Conservation (phyloP, 2,329 filamentous ascomycete species). For the Fusarium robinianum region DNA sequence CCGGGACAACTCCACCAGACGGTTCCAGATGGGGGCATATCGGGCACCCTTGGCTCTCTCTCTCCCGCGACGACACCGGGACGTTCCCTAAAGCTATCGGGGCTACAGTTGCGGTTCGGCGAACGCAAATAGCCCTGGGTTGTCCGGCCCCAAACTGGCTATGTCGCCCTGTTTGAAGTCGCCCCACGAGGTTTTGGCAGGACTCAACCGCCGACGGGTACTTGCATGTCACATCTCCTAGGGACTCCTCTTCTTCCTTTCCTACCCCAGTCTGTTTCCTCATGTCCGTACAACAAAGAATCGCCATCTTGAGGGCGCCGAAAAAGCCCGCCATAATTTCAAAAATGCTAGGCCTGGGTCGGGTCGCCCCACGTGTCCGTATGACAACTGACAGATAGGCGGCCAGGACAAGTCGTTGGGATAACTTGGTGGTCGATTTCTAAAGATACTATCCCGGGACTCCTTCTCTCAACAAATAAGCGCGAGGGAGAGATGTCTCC, state of each 20-base stretch:
- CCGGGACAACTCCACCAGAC: too few species aligned
- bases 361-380: conserved; percentile 34
- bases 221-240: conserved; percentile 35
- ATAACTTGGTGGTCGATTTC: conserved; percentile 16
- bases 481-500: conserved; percentile 9
- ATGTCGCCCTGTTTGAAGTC: conserved; percentile 22
- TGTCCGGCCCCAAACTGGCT: conserved; percentile 20
- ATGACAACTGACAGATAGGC: conserved; percentile 31
- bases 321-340: conserved; percentile 15
- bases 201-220: conserved; percentile 32
- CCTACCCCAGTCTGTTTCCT: conserved; percentile 30
- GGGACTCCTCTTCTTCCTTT: too few species aligned
- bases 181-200: conserved; percentile 28
- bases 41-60: too few species aligned
- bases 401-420: conserved; percentile 14
- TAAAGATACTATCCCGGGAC: conserved; percentile 14
- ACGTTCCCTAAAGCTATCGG: conserved; percentile 12
- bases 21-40: too few species aligned
- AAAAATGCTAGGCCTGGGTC: conserved; percentile 27
- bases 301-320: conserved; percentile 17
- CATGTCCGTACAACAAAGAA: conserved; percentile 32
- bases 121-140: conserved; percentile 10
- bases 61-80: too few species aligned
- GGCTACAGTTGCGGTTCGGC: conserved; percentile 15
- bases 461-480: conserved; percentile 5